Evolutionary conservation across 371 early-diverging fungal species (phyloP).

Genomic region (Rhizopus microsporus): DNA sequence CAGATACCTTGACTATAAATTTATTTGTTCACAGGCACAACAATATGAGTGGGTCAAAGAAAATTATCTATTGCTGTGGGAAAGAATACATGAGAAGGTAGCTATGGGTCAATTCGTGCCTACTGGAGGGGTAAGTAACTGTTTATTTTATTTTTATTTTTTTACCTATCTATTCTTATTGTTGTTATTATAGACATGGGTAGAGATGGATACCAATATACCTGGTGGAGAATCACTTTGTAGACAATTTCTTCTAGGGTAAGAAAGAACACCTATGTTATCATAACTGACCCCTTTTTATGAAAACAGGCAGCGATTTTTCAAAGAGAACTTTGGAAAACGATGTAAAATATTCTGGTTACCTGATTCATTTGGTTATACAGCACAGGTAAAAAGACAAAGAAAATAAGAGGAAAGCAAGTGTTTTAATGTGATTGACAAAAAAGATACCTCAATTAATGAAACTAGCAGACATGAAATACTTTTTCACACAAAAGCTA

Average conservation of each 20-base stretch:
- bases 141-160: too few relatives aligned
- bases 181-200: constrained; percentile 72
- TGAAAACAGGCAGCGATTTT: constrained; percentile 68
- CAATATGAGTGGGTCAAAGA: constrained; percentile 90
- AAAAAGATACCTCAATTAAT: constrained; percentile 89
- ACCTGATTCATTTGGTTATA: constrained; percentile 83
- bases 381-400: constrained; percentile 22
- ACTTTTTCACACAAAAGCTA: constrained; percentile 95
- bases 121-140: constrained; percentile 70
- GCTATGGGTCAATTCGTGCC: constrained; percentile 80
- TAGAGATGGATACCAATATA: constrained; percentile 97
- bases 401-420: background rate
- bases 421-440: background rate
- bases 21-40: constrained; percentile 92
- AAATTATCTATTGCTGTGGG: constrained; percentile 78
- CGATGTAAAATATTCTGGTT: constrained; percentile 88
- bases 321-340: constrained; percentile 77
- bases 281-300: background rate
- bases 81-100: constrained; percentile 66
- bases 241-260: constrained; percentile 90
- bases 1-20: constrained; percentile 80
- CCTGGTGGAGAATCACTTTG: constrained; percentile 92
- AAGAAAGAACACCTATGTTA: background rate
- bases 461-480: constrained; percentile 71
- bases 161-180: background rate